Conservation (phyloP, 164 flowering plant genomes). For the Annona cherimola region DNA sequence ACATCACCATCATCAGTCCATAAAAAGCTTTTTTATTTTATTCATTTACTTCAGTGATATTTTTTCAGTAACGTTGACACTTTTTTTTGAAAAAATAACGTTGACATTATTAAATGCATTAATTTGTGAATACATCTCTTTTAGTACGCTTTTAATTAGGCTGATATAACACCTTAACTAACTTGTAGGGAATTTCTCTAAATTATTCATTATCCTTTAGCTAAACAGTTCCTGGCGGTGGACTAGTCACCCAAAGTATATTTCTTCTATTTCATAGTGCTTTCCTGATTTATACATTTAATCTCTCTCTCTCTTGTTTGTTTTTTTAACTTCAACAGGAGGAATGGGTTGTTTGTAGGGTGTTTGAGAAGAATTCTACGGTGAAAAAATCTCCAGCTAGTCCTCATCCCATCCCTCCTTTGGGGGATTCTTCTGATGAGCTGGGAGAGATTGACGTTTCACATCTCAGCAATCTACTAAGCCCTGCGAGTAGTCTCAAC, state of each 20-base stretch:
- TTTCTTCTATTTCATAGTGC: not conserved
- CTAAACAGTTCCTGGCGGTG: not conserved
- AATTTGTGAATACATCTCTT: no score
- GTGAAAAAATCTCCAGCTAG: conserved; percentile 40
- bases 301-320: not conserved
- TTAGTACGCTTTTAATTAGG: no score
- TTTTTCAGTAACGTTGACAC: no score
- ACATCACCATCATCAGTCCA: no score
- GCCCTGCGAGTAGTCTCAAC: conserved; percentile 22
- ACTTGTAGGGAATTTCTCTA: no score
- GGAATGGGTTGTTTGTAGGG: conserved; percentile 93
- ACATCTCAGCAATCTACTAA: conserved; percentile 24
- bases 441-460: conserved; percentile 51
- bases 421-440: conserved; percentile 45
- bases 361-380: conserved; percentile 62
- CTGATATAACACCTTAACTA: no score
- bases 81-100: no score
- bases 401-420: conserved; percentile 34
- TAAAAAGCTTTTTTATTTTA: no score
- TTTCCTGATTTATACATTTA: not conserved
- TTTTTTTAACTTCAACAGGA: conserved; percentile 35
- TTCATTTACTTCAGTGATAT: no score
- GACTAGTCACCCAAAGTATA: not conserved
- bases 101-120: no score
- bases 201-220: no score